Percentiles rank a stretch among this genome's conserved stretches.
Evolutionary conservation across 495 filamentous ascomycete genomes (phyloP).

Genomic region (Halenospora varia): DNA sequence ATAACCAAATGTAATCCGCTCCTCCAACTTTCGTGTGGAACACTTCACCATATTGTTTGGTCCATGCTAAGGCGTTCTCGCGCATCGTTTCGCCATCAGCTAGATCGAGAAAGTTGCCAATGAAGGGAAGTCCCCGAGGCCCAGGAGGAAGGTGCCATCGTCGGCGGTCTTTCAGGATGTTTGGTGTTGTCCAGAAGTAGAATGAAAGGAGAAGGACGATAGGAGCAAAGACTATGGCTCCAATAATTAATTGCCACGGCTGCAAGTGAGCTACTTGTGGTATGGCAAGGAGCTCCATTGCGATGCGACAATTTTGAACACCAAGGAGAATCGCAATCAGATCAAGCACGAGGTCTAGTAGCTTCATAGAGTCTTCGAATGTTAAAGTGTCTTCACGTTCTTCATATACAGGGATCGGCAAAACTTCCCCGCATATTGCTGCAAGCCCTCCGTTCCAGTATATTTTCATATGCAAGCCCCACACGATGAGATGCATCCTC

Average conservation of each 20-base stretch:
- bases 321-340: too few species aligned
- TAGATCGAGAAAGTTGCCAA: constrained; percentile 20
- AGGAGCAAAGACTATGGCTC: background rate
- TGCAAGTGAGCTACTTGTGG: too few species aligned
- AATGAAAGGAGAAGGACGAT: background rate
- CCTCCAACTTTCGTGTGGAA: constrained; percentile 26
- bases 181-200: constrained; percentile 9
- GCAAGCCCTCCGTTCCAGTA: background rate
- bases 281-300: too few species aligned
- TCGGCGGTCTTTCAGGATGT: constrained; percentile 12
- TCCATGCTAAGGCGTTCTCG: constrained; percentile 17
- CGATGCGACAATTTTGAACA: too few species aligned
- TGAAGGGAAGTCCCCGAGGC: constrained; percentile 17
- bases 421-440: background rate
- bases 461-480: background rate
- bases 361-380: too few species aligned
- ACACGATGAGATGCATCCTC: background rate
- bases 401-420: too few species aligned
- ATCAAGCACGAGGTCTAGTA: too few species aligned
- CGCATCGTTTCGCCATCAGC: constrained; percentile 7
- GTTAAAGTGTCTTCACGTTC: too few species aligned
- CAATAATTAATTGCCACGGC: background rate
- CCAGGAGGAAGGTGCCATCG: constrained; percentile 10
- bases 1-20: constrained; percentile 27
- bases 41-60: constrained; percentile 20